Conservation (phyloP, 176 grass and related monocot species). For the Carex littledalei region DNA sequence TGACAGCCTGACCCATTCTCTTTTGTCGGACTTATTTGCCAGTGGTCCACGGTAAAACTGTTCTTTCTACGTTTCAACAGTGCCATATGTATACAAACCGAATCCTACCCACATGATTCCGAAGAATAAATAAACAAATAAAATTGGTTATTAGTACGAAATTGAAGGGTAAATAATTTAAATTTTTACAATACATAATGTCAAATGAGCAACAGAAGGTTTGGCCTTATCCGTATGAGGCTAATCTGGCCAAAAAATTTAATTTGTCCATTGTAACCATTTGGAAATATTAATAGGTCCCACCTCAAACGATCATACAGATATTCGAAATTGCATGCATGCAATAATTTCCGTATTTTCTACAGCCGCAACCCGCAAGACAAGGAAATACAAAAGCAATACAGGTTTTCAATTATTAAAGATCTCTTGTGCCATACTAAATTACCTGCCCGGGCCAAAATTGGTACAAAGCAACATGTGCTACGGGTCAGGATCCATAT, state of each 20-base stretch:
- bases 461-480: not conserved
- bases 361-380: not conserved
- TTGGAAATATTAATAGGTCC: not conserved
- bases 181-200: not conserved
- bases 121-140: not conserved
- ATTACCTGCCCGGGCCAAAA: not conserved
- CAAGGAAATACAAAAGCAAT: not conserved
- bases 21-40: not conserved
- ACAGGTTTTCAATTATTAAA: not conserved
- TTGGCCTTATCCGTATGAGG: not conserved
- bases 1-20: conserved; percentile 1
- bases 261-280: not conserved
- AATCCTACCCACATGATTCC: not conserved
- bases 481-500: not conserved
- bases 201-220: not conserved
- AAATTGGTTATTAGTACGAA: not conserved
- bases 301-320: not conserved
- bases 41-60: not conserved
- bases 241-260: not conserved
- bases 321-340: not conserved
- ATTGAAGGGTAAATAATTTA: not conserved
- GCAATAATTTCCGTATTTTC: not conserved
- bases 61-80: not conserved
- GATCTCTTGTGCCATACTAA: no score
- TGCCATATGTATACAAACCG: not conserved